These are phyloP conservation scores for Anisodus acutangulus DNA, from an alignment of 257 asterid species.

Conservation along the genomic window DNA sequence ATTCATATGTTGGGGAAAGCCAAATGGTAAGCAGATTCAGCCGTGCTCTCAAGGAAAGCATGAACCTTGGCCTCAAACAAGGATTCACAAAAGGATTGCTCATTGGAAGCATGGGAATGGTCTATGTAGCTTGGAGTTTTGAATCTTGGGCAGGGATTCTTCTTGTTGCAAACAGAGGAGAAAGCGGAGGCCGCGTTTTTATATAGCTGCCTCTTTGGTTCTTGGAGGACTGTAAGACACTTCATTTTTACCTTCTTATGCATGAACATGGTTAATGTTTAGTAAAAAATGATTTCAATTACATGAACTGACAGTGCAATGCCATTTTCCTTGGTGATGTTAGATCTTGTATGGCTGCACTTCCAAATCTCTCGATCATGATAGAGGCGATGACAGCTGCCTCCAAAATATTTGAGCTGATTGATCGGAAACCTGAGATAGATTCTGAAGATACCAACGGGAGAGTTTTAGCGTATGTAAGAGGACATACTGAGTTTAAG, in stretches of 20 bases:
- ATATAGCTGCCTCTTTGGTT: constrained; percentile 30
- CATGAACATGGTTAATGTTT: not conserved
- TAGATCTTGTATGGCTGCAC: constrained; percentile 24
- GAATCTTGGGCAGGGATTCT: constrained; percentile 41
- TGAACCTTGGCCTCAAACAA: constrained; percentile 39
- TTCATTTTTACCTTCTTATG: not conserved
- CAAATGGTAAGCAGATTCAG: constrained; percentile 47
- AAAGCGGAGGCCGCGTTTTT: constrained; percentile 37
- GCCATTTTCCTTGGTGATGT: not conserved
- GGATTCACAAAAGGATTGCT: constrained; percentile 42
- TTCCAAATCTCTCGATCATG: constrained; percentile 32
- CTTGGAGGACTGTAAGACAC: constrained; percentile 40
- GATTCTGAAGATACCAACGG: constrained; percentile 42
- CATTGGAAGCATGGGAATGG: constrained; percentile 33
- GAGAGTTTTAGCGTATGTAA: constrained; percentile 41
- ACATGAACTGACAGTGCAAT: constrained; percentile 21
- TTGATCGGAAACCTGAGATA: constrained; percentile 35
- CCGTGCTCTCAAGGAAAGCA: constrained; percentile 36
- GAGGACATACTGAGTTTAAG: constrained; percentile 53
- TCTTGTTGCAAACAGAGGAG: constrained; percentile 34
- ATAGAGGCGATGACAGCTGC: constrained; percentile 41
- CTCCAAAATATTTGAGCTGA: constrained; percentile 32
- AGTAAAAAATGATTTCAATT: not conserved
- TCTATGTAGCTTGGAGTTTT: constrained; percentile 38
- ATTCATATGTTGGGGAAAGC: constrained; percentile 69